Percentiles rank a stretch among this genome's conserved stretches.
Evolutionary conservation across 225 moss, liverwort and hornwort species (phyloP).

Genomic region (Climacium dendroides): DNA sequence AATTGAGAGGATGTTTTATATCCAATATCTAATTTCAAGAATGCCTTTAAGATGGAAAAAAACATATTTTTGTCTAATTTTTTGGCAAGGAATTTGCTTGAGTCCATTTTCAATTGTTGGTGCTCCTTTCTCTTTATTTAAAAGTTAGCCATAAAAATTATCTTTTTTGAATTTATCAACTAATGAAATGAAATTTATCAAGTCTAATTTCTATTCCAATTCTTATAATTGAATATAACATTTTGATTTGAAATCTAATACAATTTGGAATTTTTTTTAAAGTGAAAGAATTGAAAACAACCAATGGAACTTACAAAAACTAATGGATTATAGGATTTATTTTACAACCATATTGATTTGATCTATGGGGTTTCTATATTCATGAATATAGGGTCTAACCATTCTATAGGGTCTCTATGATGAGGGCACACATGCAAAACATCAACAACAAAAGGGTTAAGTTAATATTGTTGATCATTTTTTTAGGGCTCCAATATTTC

Average conservation of each 20-base stretch:
- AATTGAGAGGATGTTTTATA: not conserved
- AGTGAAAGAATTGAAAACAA: not conserved
- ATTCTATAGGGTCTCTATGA: not conserved
- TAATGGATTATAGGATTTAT: not conserved
- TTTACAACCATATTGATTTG: not conserved
- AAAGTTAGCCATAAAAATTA: not conserved
- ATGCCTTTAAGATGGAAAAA: not conserved
- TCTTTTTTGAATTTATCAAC: not conserved
- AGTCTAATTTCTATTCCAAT: not conserved
- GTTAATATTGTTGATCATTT: accelerated
- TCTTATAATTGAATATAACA: not conserved
- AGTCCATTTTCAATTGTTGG: not conserved
- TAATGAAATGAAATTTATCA: not conserved
- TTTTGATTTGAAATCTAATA: not conserved
- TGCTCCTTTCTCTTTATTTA: accelerated
- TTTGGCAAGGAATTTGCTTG: not conserved
- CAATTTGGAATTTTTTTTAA: not conserved
- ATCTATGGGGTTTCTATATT: not conserved
- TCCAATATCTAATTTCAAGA: not conserved
- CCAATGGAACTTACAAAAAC: no score
- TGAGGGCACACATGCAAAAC: not conserved
- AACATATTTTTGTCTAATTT: not conserved
- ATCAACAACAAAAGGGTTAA: not conserved
- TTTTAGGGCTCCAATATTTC: accelerated
- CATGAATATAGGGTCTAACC: not conserved